Evolutionary conservation across 768 basidiomycete genomes (phyloP).

Genomic region (Termitomyces sp.): DNA sequence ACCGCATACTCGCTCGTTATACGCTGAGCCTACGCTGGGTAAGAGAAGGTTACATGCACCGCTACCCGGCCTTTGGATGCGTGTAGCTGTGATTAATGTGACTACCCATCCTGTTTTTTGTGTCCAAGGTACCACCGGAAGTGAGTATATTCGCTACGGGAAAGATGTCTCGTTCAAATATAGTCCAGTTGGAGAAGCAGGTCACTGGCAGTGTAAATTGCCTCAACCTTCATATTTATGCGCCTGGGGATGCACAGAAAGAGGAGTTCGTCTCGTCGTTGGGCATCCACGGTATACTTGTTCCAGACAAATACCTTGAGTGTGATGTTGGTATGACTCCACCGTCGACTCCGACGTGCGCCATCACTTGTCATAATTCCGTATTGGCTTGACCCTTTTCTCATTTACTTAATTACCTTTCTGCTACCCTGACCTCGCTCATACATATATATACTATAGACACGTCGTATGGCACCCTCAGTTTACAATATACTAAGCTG

Average conservation of each 20-base stretch:
- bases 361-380: too few relatives aligned
- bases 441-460: too few relatives aligned
- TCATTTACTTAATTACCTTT: too few relatives aligned
- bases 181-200: constrained; percentile 43
- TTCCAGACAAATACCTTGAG: constrained; percentile 18
- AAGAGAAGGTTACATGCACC: constrained; percentile 48
- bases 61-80: constrained; percentile 48
- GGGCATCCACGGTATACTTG: constrained; percentile 33
- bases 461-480: too few relatives aligned
- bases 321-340: too few relatives aligned
- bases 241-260: constrained; percentile 41
- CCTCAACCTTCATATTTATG: constrained; percentile 61
- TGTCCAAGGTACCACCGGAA: constrained; percentile 49
- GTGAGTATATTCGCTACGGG: constrained; percentile 20
- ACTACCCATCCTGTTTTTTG: constrained; percentile 52
- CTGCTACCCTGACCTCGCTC: too few relatives aligned
- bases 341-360: too few relatives aligned
- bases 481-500: too few relatives aligned
- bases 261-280: too few relatives aligned
- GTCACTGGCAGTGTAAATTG: constrained; percentile 63
- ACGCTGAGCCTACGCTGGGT: constrained; percentile 55
- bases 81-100: constrained; percentile 38
- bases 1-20: too few relatives aligned
- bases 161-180: not conserved
- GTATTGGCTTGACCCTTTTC: too few relatives aligned